Base-by-base conservation (phyloP, 768 basidiomycete genomes). In the Rhodotorula paludigena region DNA sequence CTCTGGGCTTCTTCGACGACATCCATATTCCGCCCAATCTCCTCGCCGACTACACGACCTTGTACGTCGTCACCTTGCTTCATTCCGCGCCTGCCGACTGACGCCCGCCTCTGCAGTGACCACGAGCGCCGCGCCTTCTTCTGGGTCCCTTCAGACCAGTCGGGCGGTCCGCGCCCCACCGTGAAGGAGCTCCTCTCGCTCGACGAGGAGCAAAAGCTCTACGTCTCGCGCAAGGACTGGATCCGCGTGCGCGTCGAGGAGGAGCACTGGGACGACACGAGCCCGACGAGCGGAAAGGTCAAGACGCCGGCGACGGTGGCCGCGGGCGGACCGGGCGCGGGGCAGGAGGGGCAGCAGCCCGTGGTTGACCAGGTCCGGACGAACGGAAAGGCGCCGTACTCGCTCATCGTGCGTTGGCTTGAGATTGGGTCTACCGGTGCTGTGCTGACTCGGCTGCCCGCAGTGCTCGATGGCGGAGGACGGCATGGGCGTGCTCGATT, bases 1-100 rank as follows among this genome's bases (percentile, higher is more conserved):
- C 68, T 2, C 47, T 96, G 25, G 89, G 87, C 28, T 97, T 98
- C 81, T 98, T 98, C 75, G 90, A 92, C 78, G 92, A 97, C 74
- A 87, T 97, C 32, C 89, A 90, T 76, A 84, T 97, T 53, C 90
- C 92, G 0, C 79, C 84, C 0, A 80, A 84, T 6, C 87, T 90
- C 64, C 84, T 97, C 10, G 92, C 93, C 3, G 85, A 87, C 74
- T 88, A 90, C 35, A 76, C 76, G 23, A 68, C 76, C 39, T 80
- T 76, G 80, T 79, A 53, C 74, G 80, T 71, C n/a, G 12, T 30
- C 25, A 23, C 32, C 44, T n/a, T 10, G 21, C 57, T 10, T 20
- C 38, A 16, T 36, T 57, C 21, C 52, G 32, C 21, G 23, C 52
- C 32, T n/a, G n/a, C 33, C 52, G 18, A 9, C 14, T 36, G 45